These are phyloP conservation scores for Volvariella surrecta DNA, from an alignment of 1,284 basidiomycete species.

Conservation along the genomic window DNA sequence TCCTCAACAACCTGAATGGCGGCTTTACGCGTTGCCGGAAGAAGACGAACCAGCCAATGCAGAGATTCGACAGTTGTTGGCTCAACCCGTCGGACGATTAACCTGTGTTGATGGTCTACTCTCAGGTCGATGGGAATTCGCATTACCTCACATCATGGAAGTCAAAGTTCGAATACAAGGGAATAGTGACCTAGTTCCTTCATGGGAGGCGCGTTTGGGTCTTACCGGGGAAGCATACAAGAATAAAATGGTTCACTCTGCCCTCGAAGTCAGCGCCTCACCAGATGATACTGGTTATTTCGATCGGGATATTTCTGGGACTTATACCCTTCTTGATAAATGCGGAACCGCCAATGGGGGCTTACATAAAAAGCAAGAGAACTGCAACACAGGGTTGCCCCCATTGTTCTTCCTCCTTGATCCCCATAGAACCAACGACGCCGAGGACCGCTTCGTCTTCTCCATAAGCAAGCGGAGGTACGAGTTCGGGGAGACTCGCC, in stretches of 20 bases:
- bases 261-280: constrained; percentile 55
- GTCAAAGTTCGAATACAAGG: constrained; percentile 61
- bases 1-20: constrained; percentile 79
- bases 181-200: constrained; percentile 63
- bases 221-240: constrained; percentile 57
- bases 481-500: constrained; percentile 75
- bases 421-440: constrained; percentile 72
- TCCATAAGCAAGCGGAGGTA: constrained; percentile 70
- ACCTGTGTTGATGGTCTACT: constrained; percentile 51
- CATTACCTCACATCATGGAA: constrained; percentile 55
- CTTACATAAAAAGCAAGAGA: constrained; percentile 62
- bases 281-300: constrained; percentile 41
- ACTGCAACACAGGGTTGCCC: constrained; percentile 39
- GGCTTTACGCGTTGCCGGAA: constrained; percentile 68
- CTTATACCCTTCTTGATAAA: constrained; percentile 72
- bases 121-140: constrained; percentile 75
- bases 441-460: constrained; percentile 76
- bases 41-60: constrained; percentile 71
- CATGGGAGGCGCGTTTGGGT: constrained; percentile 85
- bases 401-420: constrained; percentile 81
- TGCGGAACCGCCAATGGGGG: constrained; percentile 87
- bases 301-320: constrained; percentile 78
- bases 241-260: constrained; percentile 61
- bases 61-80: constrained; percentile 67
- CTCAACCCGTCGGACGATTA: constrained; percentile 76